phyloP scores from a whole-genome alignment of 169 alveolate genomes.

The Cryptosporidium meleagridis region DNA sequence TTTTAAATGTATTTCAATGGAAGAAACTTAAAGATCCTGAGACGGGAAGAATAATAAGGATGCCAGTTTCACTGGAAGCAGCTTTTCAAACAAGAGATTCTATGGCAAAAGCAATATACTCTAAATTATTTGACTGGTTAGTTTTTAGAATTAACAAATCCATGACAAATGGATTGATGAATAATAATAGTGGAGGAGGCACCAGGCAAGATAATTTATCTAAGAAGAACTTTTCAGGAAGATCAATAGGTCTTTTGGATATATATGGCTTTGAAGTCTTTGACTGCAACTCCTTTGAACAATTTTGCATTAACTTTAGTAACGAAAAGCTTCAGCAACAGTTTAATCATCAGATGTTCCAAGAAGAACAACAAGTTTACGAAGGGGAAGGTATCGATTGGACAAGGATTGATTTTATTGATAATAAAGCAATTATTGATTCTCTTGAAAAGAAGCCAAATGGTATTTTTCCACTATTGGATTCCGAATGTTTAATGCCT shows the following conservation, averaged over 20 bases:
- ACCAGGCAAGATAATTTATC: conserved; percentile 3
- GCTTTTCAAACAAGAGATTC: conserved; percentile 81
- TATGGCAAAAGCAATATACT: conserved; percentile 83
- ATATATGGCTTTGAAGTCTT: conserved; percentile 88
- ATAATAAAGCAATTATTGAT: conserved; percentile 86
- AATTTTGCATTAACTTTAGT: conserved; percentile 90
- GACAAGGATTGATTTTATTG: conserved; percentile 84
- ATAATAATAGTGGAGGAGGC: conserved; percentile 5
- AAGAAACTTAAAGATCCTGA: conserved; percentile 77
- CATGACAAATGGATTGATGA: conserved; percentile 35
- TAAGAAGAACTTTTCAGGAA: conserved; percentile 76
- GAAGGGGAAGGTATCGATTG: conserved; percentile 86
- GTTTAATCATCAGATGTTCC: conserved; percentile 88
- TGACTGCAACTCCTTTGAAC: conserved; percentile 86
- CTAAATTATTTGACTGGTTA: conserved; percentile 81
- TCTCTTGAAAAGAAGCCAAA: conserved; percentile 84
- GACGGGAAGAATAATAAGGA: conserved; percentile 73
- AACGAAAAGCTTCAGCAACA: conserved; percentile 88
- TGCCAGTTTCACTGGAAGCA: conserved; percentile 66
- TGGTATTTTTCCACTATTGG: conserved; percentile 82
- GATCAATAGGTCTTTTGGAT: conserved; percentile 84
- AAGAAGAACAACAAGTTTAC: conserved; percentile 85
- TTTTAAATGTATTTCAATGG: conserved; percentile 75
- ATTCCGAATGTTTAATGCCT: conserved; percentile 81
- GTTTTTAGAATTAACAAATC: conserved; percentile 79